Evolutionary conservation across 2,329 filamentous ascomycete species (phyloP), one percentile per base, ranked within the genome.

Genomic region (Penicillium thymicola): DNA sequence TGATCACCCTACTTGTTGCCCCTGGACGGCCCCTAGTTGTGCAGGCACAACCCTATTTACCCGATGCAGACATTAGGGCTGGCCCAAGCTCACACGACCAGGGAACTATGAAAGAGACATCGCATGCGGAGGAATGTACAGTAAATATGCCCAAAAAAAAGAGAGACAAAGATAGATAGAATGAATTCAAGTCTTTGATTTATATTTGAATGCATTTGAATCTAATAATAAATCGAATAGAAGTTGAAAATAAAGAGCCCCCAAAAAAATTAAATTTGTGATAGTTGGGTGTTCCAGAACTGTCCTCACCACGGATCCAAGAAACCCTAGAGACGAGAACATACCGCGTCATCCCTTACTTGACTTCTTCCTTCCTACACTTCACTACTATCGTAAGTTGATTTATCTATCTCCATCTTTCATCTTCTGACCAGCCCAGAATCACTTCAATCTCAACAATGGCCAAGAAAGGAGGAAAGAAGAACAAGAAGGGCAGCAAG

Each of bases 381-480:
- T 59, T 54, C 55, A 54, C 50, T 50, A 48, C 50, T 38, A 43
- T 34, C 6, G 52, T 55, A 37, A 55, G 52, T 52, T 11, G 6
- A 28, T 57, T 53, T 54, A 47, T 59, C 34, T 21, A 14, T 32
- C 18, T 13, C 14, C 9, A 46, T 46, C 6, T 32, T 45, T 7
- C 44, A 46, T 25, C 58, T 61, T 52, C 55, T 64, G 42, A 66
- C 59, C 36, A 28, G 50, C 38, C 38, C 50, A 54, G 52, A 53
- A 43, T 44, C 28, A 36, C 16, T 34, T n/a, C 1, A 25, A 32
- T 51, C 18, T 40, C 45, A 60, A 70, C 45, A 53, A 72, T 73
- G 70, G 34, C 67, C 36, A 72, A 72, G 65, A 72, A 71, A 63
- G 68, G 70, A 63, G 70, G 70, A 63, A 73, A 67, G 61, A 65